Percentiles rank a stretch among this genome's conserved stretches.
Conservation (phyloP, 495 filamentous ascomycete species). For the Hypomontagnella submonticulosa region DNA sequence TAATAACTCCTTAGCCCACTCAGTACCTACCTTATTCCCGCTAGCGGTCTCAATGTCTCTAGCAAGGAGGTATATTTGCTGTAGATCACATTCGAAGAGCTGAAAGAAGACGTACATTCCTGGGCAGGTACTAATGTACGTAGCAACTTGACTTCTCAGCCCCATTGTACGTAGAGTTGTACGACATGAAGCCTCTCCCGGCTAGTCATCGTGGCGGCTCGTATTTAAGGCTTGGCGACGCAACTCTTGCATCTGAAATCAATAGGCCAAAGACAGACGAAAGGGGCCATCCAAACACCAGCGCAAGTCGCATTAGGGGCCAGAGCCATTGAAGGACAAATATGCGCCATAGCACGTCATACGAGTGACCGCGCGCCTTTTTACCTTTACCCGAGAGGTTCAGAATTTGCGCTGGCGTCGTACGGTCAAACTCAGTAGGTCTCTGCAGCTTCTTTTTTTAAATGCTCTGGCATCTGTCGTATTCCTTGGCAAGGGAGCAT, state of each 20-base stretch:
- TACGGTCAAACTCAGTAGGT: background rate
- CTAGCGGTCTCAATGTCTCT: too few relatives aligned
- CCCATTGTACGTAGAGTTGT: slow-evolving; percentile 16
- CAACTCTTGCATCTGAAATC: slow-evolving; percentile 28
- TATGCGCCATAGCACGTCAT: slow-evolving; percentile 35
- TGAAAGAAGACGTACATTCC: too few relatives aligned
- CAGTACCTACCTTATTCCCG: too few relatives aligned
- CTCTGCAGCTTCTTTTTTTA: too few relatives aligned
- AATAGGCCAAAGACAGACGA: slow-evolving; percentile 14
- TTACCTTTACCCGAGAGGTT: slow-evolving; percentile 19
- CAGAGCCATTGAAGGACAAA: slow-evolving; percentile 25
- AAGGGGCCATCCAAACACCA: background rate
- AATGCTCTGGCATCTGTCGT: slow-evolving; percentile 4
- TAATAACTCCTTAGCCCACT: too few relatives aligned
- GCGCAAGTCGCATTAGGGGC: slow-evolving; percentile 8
- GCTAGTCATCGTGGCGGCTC: slow-evolving; percentile 25
- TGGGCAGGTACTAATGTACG: too few relatives aligned
- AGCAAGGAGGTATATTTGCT: too few relatives aligned
- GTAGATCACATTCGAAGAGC: too few relatives aligned
- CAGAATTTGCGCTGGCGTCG: background rate
- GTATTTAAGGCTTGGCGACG: slow-evolving; percentile 42
- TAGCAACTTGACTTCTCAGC: background rate
- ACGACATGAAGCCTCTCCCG: slow-evolving; percentile 28
- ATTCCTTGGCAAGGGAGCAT: slow-evolving; percentile 14
- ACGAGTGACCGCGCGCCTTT: slow-evolving; percentile 14